Base-by-base conservation (phyloP, 2,329 filamentous ascomycete species). In the Cladobotryum protrusum region DNA sequence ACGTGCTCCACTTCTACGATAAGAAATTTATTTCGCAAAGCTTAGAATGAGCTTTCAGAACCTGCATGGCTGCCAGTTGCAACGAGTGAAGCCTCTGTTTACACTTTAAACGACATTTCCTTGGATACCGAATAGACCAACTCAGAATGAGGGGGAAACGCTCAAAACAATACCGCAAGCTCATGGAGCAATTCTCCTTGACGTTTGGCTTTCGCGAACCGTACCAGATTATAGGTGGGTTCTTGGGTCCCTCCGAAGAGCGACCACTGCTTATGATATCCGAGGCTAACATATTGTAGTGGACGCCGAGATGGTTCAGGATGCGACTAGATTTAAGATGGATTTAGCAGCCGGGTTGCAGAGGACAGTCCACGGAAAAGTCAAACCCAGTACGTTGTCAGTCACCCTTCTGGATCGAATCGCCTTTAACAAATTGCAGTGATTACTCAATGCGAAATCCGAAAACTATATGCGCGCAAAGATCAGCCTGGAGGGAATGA, bases 161-260 rank as follows among this genome's bases (percentile, higher is more conserved):
- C 13, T 74, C 73, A 18, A 78, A 78, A 57, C 74, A 77, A 59
- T 79, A 79, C 60, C 74, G 76, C 60, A 96, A 96, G 82, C 83
- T 96, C 63, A 95, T 99, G 85, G 85, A 89, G 70, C 86, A 92
- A 65, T 96, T 91, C 78, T 83, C 85, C 64, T 79, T 92, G 67
- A 84, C 83, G 53, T 96, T 95, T 66, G 86, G 87, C 53, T 96
- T 96, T 68, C 88, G 91, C 59, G 87, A 93, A 71, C 90, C 93
- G 11, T 97, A 96, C 72, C 93, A 97, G 72, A 85, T 95, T 46
- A 74, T 96, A 40, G 75, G 82, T 86, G 72, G 51, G 73, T 63
- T 52, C n/a, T n/a, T 15, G 18, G 41, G 49, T 20, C 19, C 1
- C 19, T 14, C 45, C 13, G 17, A 29, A 24, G 8, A 17, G 4